Evolutionary conservation across 805 yeast genomes (phyloP).

Genomic region (Priceomyces haplophilus): DNA sequence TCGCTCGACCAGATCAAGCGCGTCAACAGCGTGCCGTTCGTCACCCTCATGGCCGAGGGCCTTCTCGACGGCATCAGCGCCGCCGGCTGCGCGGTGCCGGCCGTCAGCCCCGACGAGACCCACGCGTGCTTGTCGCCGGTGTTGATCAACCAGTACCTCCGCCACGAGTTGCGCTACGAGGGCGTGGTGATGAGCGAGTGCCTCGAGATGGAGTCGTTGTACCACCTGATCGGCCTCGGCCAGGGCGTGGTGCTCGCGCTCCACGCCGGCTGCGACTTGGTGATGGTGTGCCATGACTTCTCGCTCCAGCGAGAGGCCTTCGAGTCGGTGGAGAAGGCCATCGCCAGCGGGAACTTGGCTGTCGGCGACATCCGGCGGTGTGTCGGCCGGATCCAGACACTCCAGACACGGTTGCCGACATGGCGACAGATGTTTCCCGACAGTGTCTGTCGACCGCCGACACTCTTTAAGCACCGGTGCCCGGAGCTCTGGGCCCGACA

Average conservation of each 20-base stretch:
- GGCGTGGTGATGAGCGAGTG: constrained; percentile 62
- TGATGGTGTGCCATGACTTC: constrained; percentile 58
- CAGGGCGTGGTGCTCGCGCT: constrained; percentile 62
- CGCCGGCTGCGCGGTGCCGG: constrained; percentile 65
- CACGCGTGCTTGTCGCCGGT: constrained; percentile 61
- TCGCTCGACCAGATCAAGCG: constrained; percentile 50
- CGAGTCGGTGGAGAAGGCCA: constrained; percentile 36
- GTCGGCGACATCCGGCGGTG: constrained; percentile 41
- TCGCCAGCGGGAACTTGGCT: constrained; percentile 41
- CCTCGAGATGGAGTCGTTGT: constrained; percentile 59
- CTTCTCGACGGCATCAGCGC: constrained; percentile 55
- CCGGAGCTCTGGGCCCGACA: constrained; percentile 42
- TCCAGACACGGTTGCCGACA: constrained; percentile 40
- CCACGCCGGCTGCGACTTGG: constrained; percentile 64
- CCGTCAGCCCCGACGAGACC: constrained; percentile 55
- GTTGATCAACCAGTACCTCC: constrained; percentile 46
- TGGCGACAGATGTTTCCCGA: constrained; percentile 47
- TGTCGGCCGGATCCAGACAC: constrained; percentile 39
- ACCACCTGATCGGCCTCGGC: constrained; percentile 62
- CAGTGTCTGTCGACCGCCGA: constrained; percentile 21
- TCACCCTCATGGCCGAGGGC: constrained; percentile 41
- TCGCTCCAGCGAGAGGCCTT: constrained; percentile 56
- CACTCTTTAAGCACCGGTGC: constrained; percentile 22
- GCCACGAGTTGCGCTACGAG: constrained; percentile 50
- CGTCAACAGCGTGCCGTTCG: constrained; percentile 51